Conservation (phyloP, 2,329 filamentous ascomycete genomes). For the Hysterium pulicare region DNA sequence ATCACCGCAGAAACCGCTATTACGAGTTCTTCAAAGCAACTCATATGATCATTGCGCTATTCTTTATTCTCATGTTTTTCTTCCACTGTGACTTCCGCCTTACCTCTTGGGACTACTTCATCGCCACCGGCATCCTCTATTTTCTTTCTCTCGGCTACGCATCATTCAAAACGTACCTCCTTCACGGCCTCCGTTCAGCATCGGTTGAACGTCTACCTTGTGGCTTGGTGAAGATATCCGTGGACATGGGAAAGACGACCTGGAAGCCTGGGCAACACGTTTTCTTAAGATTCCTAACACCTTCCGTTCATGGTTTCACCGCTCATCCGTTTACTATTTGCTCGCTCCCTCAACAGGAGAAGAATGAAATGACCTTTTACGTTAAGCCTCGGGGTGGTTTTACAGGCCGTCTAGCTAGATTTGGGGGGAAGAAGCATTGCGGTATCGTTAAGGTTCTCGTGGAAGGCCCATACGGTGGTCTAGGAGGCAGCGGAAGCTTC, state of each 20-base stretch:
- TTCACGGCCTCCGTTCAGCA: constrained; percentile 47
- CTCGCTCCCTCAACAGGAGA: constrained; percentile 39
- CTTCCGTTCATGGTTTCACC: constrained; percentile 44
- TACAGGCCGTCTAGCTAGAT: constrained; percentile 45
- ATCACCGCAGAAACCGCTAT: constrained; percentile 43
- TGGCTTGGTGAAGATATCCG: constrained; percentile 41
- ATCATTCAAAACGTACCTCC: constrained; percentile 47
- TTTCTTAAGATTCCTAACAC: constrained; percentile 52
- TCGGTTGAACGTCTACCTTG: constrained; percentile 35
- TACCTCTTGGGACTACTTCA: constrained; percentile 60
- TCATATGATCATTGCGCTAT: constrained; percentile 50
- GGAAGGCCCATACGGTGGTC: constrained; percentile 59
- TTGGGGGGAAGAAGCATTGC: constrained; percentile 30
- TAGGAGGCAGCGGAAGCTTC: constrained; percentile 31
- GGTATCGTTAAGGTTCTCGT: constrained; percentile 47
- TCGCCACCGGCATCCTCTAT: constrained; percentile 55
- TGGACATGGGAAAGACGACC: constrained; percentile 28
- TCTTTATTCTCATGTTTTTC: constrained; percentile 60
- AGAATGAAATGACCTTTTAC: constrained; percentile 50
- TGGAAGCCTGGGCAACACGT: constrained; percentile 56
- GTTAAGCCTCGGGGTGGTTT: constrained; percentile 50
- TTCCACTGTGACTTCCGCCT: constrained; percentile 57
- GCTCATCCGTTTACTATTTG: constrained; percentile 57
- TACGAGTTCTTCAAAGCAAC: constrained; percentile 62
- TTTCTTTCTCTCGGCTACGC: constrained; percentile 46